Evolutionary conservation across 2,329 filamentous ascomycete genomes (phyloP).

Genomic region (Pseudocercospora musae): DNA sequence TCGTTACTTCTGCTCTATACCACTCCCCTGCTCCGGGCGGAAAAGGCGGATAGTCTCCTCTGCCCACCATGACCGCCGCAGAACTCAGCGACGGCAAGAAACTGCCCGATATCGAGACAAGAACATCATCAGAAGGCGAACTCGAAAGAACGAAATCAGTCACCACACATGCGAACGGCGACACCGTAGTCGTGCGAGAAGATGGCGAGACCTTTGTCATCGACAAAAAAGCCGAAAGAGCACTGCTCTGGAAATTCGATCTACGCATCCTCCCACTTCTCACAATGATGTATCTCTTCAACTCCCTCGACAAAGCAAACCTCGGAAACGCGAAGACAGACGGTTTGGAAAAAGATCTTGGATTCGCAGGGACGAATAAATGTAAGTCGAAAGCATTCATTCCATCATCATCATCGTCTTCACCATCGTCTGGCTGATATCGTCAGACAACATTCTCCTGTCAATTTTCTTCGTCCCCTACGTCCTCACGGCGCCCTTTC

Average conservation of each 20-base stretch:
- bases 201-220: conserved; percentile 34
- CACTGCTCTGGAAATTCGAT: conserved; percentile 55
- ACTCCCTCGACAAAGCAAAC: conserved; percentile 49
- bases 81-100: conserved; percentile 6
- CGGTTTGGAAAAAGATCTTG: conserved; percentile 50
- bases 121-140: conserved; percentile 6
- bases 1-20: not conserved
- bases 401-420: not conserved
- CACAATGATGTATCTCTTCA: conserved; percentile 60
- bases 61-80: not conserved
- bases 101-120: conserved; percentile 8
- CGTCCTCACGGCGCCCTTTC: conserved; percentile 64
- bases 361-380: conserved; percentile 57
- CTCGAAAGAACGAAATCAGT: conserved; percentile 16
- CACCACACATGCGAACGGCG: conserved; percentile 18
- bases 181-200: conserved; percentile 21
- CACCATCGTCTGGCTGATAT: too few species aligned
- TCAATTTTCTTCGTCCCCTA: conserved; percentile 74
- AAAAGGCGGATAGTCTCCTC: not conserved
- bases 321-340: conserved; percentile 45
- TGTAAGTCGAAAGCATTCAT: conserved; percentile 5
- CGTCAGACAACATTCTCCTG: conserved; percentile 60
- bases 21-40: not conserved
- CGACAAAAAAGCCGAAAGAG: conserved; percentile 47
- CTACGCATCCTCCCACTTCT: conserved; percentile 55